A percentile compares a stretch with the other conserved stretches of the same genome.
Evolutionary conservation across 2,329 filamentous ascomycete genomes (phyloP).

Genomic region (Trichoderma sp.): DNA sequence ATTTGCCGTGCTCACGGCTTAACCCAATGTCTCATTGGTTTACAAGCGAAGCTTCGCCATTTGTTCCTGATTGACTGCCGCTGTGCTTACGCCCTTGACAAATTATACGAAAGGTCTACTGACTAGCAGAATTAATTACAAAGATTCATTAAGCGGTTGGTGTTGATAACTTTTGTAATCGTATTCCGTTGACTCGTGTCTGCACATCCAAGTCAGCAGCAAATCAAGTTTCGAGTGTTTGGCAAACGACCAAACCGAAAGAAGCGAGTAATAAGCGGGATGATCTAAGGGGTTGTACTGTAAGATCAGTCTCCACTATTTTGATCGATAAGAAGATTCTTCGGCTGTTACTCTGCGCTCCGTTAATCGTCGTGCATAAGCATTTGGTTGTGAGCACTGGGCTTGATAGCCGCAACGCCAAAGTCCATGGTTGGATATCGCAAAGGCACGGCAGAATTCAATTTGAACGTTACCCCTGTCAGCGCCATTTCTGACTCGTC

Average conservation of each 20-base stretch:
- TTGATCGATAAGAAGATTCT: neutral
- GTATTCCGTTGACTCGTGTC: neutral
- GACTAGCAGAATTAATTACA: neutral
- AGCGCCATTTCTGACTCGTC: neutral
- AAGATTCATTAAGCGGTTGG: neutral
- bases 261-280: neutral
- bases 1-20: neutral
- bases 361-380: neutral
- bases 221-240: neutral
- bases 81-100: neutral
- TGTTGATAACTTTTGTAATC: neutral
- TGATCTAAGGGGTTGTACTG: neutral
- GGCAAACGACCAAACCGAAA: neutral
- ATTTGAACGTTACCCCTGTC: neutral
- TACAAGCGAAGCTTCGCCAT: neutral
- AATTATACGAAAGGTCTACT: neutral
- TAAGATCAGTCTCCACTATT: neutral
- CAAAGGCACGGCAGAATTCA: neutral
- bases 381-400: neutral
- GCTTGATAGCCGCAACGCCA: neutral
- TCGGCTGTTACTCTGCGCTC: neutral
- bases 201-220: neutral
- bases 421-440: neutral
- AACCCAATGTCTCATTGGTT: neutral
- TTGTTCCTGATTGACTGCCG: neutral